Percentiles rank a stretch among this genome's conserved stretches.
Evolutionary conservation across 345 rosid genomes (phyloP).

Genomic region (Brassica cretica): DNA sequence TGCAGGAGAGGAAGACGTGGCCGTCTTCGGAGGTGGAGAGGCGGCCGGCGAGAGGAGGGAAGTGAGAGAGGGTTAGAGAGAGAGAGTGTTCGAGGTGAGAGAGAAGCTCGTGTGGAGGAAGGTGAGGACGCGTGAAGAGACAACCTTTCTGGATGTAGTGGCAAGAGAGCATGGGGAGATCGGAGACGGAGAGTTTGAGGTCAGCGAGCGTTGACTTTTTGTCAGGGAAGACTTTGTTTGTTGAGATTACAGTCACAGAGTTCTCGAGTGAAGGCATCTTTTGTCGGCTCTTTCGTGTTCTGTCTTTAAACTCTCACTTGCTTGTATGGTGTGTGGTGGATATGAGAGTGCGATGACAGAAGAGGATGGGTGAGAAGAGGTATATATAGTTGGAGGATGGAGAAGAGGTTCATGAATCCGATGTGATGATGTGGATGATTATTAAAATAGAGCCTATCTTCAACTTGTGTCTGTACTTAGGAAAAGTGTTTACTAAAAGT

Average conservation of each 20-base stretch:
- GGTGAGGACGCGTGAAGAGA: conserved; percentile 58
- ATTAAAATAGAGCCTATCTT: neutral
- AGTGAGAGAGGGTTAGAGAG: conserved; percentile 55
- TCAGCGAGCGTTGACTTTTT: conserved; percentile 55
- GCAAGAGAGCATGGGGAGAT: conserved; percentile 96
- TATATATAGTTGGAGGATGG: conserved; percentile 44
- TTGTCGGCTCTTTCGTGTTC: neutral
- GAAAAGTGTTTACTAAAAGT: neutral
- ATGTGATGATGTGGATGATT: conserved; percentile 29
- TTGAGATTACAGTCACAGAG: conserved; percentile 47
- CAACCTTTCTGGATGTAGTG: conserved; percentile 91
- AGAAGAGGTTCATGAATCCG: conserved; percentile 54
- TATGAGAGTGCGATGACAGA: conserved; percentile 30
- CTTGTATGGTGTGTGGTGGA: neutral
- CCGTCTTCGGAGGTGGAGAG: conserved; percentile 54
- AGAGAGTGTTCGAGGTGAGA: conserved; percentile 51
- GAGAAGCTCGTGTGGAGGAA: conserved; percentile 38
- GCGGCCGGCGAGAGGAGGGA: conserved; percentile 95
- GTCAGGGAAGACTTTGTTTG: conserved; percentile 56
- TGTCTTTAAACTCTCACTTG: neutral
- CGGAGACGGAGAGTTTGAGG: conserved; percentile 85
- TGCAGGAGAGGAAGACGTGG: conserved; percentile 59
- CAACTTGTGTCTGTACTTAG: conserved; percentile 24
- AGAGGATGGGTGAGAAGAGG: neutral
- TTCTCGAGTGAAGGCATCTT: conserved; percentile 50